These are phyloP conservation scores for Myxozyma monticola DNA, from an alignment of 805 yeast species.

Conservation along the genomic window DNA sequence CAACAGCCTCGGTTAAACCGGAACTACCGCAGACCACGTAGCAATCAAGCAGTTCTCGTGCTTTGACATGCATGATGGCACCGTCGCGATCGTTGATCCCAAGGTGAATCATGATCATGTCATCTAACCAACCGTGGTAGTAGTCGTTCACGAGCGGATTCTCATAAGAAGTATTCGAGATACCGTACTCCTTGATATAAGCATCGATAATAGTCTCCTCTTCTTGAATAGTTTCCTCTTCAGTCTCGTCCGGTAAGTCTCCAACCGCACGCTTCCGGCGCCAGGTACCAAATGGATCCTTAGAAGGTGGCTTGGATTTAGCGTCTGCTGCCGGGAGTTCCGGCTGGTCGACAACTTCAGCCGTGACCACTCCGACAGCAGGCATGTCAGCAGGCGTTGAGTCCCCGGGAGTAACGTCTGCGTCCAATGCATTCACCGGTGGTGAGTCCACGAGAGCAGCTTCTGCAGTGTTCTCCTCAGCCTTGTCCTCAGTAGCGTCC, in stretches of 20 bases:
- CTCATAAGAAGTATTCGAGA: background rate
- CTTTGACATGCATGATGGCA: constrained; percentile 21
- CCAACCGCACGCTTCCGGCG: background rate
- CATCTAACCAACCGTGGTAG: constrained; percentile 29
- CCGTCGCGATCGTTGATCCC: constrained; percentile 20
- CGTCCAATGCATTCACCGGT: no score
- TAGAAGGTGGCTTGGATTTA: background rate
- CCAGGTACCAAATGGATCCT: no score
- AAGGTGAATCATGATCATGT: constrained; percentile 18
- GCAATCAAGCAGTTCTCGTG: constrained; percentile 19
- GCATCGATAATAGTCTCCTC: background rate
- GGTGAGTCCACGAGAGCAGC: no score
- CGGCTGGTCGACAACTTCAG: background rate
- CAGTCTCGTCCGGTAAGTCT: background rate
- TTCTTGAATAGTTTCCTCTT: background rate
- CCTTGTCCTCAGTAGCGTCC: background rate
- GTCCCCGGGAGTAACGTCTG: background rate
- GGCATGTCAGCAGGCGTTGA: background rate
- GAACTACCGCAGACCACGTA: constrained; percentile 1
- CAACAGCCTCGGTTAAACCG: no score
- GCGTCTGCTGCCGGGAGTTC: background rate
- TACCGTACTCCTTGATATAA: background rate
- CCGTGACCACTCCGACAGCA: no score
- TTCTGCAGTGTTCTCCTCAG: no score
- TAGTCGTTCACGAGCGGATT: constrained; percentile 18